Conservation (phyloP, 768 basidiomycete genomes). For the Tricholoma sp. region DNA sequence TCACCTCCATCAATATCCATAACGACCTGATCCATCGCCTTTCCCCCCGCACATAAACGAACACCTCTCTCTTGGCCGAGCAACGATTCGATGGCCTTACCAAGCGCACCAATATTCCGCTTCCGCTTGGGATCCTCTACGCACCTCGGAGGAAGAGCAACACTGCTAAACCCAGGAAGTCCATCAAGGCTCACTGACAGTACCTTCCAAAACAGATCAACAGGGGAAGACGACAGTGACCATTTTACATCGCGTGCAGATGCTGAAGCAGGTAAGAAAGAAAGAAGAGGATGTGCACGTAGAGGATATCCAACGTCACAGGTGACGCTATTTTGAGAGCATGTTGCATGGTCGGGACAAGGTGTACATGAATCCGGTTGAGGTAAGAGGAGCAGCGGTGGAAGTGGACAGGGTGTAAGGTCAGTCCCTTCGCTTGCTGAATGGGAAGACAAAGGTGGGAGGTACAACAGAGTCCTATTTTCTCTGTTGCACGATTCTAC, state of each 20-base stretch:
- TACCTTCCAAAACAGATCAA: constrained; percentile 40
- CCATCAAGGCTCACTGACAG: constrained; percentile 54
- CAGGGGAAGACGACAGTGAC: constrained; percentile 35
- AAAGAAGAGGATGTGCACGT: constrained; percentile 55
- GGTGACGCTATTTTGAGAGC: constrained; percentile 47
- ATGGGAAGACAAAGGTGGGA: constrained; percentile 8
- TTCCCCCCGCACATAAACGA: constrained; percentile 57
- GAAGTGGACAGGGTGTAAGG: constrained; percentile 46
- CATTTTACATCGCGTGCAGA: constrained; percentile 30
- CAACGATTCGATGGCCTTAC: constrained; percentile 62
- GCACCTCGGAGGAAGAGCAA: constrained; percentile 73
- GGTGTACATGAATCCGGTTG: constrained; percentile 63
- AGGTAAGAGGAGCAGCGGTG: constrained; percentile 48
- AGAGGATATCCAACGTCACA: constrained; percentile 70
- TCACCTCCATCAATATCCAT: constrained; percentile 56
- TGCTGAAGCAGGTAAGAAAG: constrained; percentile 38
- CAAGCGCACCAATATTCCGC: constrained; percentile 66
- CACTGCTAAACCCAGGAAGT: constrained; percentile 69
- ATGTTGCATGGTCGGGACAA: constrained; percentile 67
- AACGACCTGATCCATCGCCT: constrained; percentile 17
- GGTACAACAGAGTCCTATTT: constrained; percentile 44
- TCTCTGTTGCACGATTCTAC: constrained; percentile 53
- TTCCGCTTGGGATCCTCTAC: constrained; percentile 74
- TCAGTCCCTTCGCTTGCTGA: constrained; percentile 17
- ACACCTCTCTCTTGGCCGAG: constrained; percentile 61